Base-by-base conservation (phyloP, 1,139 yeast genomes). In the Saccharomyces pastorianus region DNA sequence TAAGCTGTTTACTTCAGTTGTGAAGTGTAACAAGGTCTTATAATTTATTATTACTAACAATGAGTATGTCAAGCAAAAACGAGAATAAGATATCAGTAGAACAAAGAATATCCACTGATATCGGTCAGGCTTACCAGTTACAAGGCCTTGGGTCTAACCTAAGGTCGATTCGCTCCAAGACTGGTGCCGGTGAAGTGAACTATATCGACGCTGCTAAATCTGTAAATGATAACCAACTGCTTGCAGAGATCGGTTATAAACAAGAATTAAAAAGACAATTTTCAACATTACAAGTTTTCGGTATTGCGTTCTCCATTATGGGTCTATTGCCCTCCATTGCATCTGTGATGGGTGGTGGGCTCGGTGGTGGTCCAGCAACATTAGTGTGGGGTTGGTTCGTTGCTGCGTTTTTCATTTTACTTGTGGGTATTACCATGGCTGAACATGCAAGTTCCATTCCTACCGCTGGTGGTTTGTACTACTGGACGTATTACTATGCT, bases 361-460 rank as follows among this genome's bases (percentile, higher is more conserved):
- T 77, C 53, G 71, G 77, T 23, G 81, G 81, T 17, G 84, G 84
- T 2, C 78, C 82, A 3, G 80, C 77, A 14, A 78, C 85, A 4
- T 74, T 82, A 26, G 79, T 83, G 20, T 85, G 89, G 88, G 88
- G 89, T 53, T 85, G 89, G 88, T 75, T 84, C 55, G 73, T 78
- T 51, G 79, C 84, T 47, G 79, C 81, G n/a, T 58, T 76, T 52
- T 83, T 84, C 59, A 79, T 85, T 56, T 67, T 83, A 52, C 71
- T 77, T 56, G 78, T 82, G 55, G 89, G 88, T 11, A 60, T 77
- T 54, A 76, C 85, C n/a, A 83, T 84, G 74, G 79, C 87, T 14
- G 83, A 83, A 59, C 71, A 83, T 53, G 85, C 85, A 0, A 79
- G 84, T 31, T 78, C 87, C n/a, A 80, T 82, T 65, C 90, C 90